Evolutionary conservation across 148 eudicot species (phyloP).

Genomic region (Persicaria tinctoria): DNA sequence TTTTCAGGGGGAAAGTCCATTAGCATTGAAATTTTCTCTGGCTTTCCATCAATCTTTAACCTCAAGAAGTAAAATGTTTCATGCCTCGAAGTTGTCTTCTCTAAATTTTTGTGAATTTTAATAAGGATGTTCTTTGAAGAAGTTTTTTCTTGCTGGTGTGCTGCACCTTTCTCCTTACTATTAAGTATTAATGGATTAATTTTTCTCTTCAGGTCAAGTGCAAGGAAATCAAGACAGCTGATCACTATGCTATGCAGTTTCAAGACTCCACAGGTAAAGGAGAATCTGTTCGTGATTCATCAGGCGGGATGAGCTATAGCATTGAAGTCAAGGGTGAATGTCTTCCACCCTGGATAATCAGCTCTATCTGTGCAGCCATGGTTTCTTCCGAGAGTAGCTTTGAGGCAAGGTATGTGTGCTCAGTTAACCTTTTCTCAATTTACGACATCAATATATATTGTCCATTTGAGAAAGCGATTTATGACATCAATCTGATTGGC

Average conservation of each 20-base stretch:
- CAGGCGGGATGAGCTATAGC: slow-evolving; percentile 52
- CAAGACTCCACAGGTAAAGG: slow-evolving; percentile 29
- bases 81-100: background rate
- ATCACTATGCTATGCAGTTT: slow-evolving; percentile 23
- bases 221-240: slow-evolving; percentile 66
- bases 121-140: background rate
- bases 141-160: background rate
- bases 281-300: slow-evolving; percentile 33
- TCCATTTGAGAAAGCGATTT: background rate
- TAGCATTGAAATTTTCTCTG: too few relatives aligned
- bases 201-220: slow-evolving; percentile 55
- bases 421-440: background rate
- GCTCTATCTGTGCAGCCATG: slow-evolving; percentile 50
- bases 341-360: slow-evolving; percentile 81
- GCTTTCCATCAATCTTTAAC: too few relatives aligned
- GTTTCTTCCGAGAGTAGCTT: slow-evolving; percentile 48
- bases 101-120: background rate
- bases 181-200: background rate
- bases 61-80: background rate
- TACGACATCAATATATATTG: background rate
- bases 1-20: too few relatives aligned
- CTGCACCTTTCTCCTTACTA: background rate
- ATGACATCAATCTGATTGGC: too few relatives aligned
- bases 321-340: slow-evolving; percentile 68
- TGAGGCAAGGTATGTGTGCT: slow-evolving; percentile 59